Conservation (phyloP, 2,329 filamentous ascomycete species). For the Hypoxylon sp. region DNA sequence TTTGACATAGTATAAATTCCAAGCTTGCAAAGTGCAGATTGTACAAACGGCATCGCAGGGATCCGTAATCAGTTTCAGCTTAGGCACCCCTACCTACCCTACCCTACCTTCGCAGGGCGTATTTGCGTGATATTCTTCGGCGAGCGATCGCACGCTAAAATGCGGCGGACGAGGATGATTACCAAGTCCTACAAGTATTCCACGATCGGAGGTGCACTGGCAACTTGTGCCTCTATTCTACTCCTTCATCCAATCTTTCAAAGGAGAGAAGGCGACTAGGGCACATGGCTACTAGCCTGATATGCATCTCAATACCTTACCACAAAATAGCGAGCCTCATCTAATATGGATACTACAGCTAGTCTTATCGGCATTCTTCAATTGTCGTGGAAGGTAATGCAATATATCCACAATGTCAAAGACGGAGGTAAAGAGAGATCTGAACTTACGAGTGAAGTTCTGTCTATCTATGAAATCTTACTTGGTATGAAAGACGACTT, state of each 20-base stretch:
- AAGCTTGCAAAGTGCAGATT: neutral
- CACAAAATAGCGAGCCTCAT: neutral
- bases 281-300: neutral
- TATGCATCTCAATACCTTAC: neutral
- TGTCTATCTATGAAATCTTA: constrained; percentile 14
- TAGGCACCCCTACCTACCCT: neutral
- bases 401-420: constrained; percentile 10
- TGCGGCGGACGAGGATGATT: neutral
- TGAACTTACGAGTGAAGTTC: constrained; percentile 13
- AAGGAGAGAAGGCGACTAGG: neutral
- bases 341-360: constrained; percentile 3
- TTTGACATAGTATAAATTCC: neutral
- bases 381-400: constrained; percentile 6
- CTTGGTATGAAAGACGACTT: constrained; percentile 21
- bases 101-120: neutral
- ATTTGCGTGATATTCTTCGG: neutral
- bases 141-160: neutral
- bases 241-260: neutral
- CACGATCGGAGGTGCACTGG: neutral
- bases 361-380: constrained; percentile 6
- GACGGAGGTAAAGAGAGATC: constrained; percentile 17
- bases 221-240: neutral
- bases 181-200: neutral
- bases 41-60: neutral
- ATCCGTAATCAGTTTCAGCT: neutral